Evolutionary conservation across 148 eudicot species (phyloP), one percentile per base, ranked within the genome.

Genomic region (Euryodendron excelsum): DNA sequence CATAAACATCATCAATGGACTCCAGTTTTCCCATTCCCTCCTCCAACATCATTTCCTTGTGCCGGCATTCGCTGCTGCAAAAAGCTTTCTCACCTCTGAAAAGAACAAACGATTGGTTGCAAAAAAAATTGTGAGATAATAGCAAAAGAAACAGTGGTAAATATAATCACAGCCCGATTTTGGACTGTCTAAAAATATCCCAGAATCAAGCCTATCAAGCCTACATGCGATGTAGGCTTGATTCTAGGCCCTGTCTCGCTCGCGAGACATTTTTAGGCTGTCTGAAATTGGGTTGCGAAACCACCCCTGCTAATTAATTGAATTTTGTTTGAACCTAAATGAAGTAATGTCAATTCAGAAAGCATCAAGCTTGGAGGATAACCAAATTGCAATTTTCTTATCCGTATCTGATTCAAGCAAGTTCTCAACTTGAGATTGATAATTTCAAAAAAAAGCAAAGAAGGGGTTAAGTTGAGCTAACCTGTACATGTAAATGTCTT

Each of bases 401-500:
- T 12, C 2, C 14, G 52, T n/a, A 20, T 39, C 9, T 12, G n/a
- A 39, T 3, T 39, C 50, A 41, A 41, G 23, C 48, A 66, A n/a
- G 48, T 66, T 21, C 47, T 0, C 45, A 66, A 36, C 45, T 66
- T 33, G 12, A 66, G 18, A 12, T 5, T 17, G 56, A 52, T 3
- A 52, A 52, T 17, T 52, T 52, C 56, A 52, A 12, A 52, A 52
- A 9, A 17, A 34, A 37, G 25, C 71, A 39, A 23, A 68, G 9
- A 39, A 68, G 31, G 48, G n/a, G 52, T 5, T n/a, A 23, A 68
- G 28, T 50, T 30, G 33, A 59, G 27, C 86, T 74, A 68, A 90
- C 93, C 91, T 88, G 89, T 88, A 90, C 86, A 88, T 90, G 82
- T 85, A 90, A 53, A 90, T 88, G 77, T 90, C 93, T 28, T 56